Evolutionary conservation across 441 rosid species (phyloP).

Genomic region (Mallotus repandus): DNA sequence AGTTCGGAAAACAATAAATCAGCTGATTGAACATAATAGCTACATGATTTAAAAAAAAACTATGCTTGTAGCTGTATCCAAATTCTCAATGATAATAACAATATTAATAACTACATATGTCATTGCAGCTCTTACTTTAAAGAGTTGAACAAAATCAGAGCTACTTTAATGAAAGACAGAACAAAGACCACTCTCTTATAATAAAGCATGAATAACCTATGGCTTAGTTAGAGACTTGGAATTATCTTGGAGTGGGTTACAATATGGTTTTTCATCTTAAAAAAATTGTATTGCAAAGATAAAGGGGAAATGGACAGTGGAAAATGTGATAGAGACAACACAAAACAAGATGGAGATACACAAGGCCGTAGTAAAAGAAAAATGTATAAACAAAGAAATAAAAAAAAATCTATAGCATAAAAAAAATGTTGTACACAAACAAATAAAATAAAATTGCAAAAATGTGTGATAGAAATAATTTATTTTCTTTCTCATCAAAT

Average conservation of each 20-base stretch:
- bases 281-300: neutral
- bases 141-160: neutral
- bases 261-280: neutral
- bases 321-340: neutral
- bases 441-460: neutral
- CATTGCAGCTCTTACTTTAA: neutral
- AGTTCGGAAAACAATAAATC: slow-evolving; percentile 17
- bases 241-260: neutral
- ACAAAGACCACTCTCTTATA: neutral
- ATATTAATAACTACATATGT: neutral
- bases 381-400: neutral
- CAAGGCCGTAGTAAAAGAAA: neutral
- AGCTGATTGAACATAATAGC: slow-evolving; percentile 8
- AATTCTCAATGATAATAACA: neutral
- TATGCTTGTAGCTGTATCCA: neutral
- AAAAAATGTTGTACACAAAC: neutral
- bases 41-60: neutral
- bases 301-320: neutral
- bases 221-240: neutral
- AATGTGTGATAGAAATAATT: no score
- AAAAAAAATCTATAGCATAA: neutral
- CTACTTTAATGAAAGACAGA: neutral
- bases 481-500: neutral
- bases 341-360: neutral
- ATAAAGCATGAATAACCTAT: neutral